phyloP scores from a whole-genome alignment of 1,284 basidiomycete species.

The Ustilago trichophora region DNA sequence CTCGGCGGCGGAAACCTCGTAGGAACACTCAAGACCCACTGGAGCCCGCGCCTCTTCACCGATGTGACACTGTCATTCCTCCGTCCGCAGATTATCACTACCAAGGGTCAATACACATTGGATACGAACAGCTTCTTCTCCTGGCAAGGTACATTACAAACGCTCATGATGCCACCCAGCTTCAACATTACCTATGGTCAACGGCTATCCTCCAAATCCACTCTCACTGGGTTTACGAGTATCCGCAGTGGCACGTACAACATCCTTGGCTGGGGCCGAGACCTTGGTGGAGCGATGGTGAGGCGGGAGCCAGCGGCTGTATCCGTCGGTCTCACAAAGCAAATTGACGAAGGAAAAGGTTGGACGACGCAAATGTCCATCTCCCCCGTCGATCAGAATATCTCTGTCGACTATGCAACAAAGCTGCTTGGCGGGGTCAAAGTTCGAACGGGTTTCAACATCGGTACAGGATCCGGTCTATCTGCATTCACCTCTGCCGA shows the following conservation, averaged over 20 bases:
- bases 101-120: conserved; percentile 68
- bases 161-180: conserved; percentile 65
- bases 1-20: conserved; percentile 70
- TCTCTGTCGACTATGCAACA: conserved; percentile 67
- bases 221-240: conserved; percentile 60
- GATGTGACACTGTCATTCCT: conserved; percentile 67
- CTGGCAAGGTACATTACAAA: conserved; percentile 57
- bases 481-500: conserved; percentile 63
- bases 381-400: conserved; percentile 43
- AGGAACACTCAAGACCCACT: conserved; percentile 75
- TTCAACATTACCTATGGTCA: conserved; percentile 69
- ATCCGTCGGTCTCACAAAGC: conserved; percentile 56
- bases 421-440: conserved; percentile 68
- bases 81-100: conserved; percentile 68
- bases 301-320: conserved; percentile 50
- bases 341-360: conserved; percentile 39
- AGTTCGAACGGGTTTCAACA: conserved; percentile 67
- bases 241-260: conserved; percentile 68
- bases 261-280: conserved; percentile 68
- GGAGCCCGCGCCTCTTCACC: conserved; percentile 71
- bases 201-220: conserved; percentile 59
- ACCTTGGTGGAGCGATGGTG: conserved; percentile 19
- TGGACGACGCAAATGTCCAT: conserved; percentile 58
- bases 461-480: conserved; percentile 62
- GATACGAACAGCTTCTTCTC: conserved; percentile 68